Conservation (phyloP, 495 filamentous ascomycete genomes). For the Aspergillus egyptiacus region DNA sequence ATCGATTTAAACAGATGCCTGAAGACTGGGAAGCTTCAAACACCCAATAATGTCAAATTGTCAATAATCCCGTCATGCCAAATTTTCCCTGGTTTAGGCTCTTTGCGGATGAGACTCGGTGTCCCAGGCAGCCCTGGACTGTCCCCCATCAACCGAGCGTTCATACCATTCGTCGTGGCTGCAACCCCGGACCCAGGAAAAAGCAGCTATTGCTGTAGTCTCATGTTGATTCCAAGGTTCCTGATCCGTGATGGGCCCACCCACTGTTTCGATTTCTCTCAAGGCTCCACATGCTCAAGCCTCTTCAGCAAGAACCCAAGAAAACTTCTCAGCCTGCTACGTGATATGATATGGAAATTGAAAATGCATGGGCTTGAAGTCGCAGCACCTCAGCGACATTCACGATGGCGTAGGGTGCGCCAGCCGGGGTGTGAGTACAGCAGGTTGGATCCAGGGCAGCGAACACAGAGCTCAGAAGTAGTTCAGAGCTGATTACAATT, state of each 20-base stretch:
- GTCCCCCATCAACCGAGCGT: not conserved
- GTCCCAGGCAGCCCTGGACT: not conserved
- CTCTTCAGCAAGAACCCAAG: too few relatives aligned
- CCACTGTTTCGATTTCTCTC: not conserved
- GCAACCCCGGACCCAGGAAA: slow-evolving; percentile 2
- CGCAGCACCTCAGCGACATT: too few relatives aligned
- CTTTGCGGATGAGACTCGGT: too few relatives aligned
- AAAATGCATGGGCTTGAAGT: too few relatives aligned
- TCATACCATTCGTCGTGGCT: not conserved
- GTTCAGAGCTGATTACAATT: too few relatives aligned
- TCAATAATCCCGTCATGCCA: not conserved
- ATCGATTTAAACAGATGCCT: slow-evolving; percentile 1
- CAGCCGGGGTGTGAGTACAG: too few relatives aligned
- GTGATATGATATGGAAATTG: too few relatives aligned
- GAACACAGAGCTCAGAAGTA: too few relatives aligned
- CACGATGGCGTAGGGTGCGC: too few relatives aligned
- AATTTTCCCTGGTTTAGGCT: not conserved
- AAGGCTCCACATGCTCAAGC: not conserved
- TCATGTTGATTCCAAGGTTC: not conserved
- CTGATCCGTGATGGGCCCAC: not conserved
- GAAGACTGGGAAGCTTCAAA: not conserved
- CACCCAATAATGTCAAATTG: too few relatives aligned
- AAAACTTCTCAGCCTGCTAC: too few relatives aligned
- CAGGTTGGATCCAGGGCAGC: too few relatives aligned
- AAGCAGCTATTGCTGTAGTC: not conserved